A percentile compares a stretch with the other conserved stretches of the same genome.
phyloP scores from a whole-genome alignment of 805 yeast genomes.

The Isabelozyma heimii region DNA sequence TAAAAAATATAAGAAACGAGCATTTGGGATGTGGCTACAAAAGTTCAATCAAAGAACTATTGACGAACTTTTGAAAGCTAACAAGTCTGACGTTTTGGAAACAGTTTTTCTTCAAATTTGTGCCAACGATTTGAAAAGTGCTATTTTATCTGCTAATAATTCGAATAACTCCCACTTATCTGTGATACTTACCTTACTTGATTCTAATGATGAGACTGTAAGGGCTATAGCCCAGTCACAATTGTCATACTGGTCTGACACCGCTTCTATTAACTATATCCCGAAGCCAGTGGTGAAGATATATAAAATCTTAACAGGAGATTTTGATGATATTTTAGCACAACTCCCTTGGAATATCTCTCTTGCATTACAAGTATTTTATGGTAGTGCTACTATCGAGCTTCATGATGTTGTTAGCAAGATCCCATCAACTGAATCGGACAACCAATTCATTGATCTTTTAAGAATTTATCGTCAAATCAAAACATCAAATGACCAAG shows the following conservation, averaged over 20 bases:
- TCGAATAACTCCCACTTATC: constrained; percentile 69
- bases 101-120: constrained; percentile 48
- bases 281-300: constrained; percentile 57
- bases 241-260: constrained; percentile 60
- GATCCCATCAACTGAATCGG: constrained; percentile 8
- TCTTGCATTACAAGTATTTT: constrained; percentile 59
- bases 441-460: constrained; percentile 14
- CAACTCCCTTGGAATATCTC: constrained; percentile 66
- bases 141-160: constrained; percentile 59
- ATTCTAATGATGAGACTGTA: constrained; percentile 64
- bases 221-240: constrained; percentile 57
- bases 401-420: constrained; percentile 11
- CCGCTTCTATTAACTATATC: constrained; percentile 39
- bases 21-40: constrained; percentile 58
- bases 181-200: constrained; percentile 63
- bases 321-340: constrained; percentile 33
- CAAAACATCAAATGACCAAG: constrained; percentile 2
- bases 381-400: constrained; percentile 41
- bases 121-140: constrained; percentile 57
- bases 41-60: constrained; percentile 37
- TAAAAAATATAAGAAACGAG: constrained; percentile 35
- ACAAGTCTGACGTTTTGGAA: constrained; percentile 43
- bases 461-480: constrained; percentile 14
- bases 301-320: constrained; percentile 63
- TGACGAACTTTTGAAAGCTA: constrained; percentile 14